Evolutionary conservation across 2,329 filamentous ascomycete species (phyloP).

Genomic region (Cercospora sesami): DNA sequence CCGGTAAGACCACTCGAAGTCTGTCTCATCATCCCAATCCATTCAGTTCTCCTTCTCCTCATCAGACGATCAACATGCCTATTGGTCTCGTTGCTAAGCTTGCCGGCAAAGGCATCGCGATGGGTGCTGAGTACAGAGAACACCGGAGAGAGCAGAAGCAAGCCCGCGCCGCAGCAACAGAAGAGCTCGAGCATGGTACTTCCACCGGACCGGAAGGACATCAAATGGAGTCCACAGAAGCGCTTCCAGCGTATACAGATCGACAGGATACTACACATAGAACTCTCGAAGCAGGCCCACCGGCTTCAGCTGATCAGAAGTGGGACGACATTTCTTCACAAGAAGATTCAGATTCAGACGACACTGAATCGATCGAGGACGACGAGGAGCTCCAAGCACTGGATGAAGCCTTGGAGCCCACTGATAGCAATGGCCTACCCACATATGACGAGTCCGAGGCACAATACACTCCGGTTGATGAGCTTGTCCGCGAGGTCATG

Average conservation of each 20-base stretch:
- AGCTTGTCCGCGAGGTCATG: constrained; percentile 32
- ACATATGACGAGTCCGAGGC: constrained; percentile 34
- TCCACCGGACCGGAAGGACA: background rate
- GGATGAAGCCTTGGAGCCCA: constrained; percentile 32
- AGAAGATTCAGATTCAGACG: constrained; percentile 12
- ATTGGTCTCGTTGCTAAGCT: constrained; percentile 3
- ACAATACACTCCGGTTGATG: constrained; percentile 21
- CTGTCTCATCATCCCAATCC: background rate
- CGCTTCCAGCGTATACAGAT: constrained; percentile 17
- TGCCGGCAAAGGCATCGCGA: constrained; percentile 33
- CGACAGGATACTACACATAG: background rate
- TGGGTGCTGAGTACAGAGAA: constrained; percentile 34
- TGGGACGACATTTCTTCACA: constrained; percentile 8
- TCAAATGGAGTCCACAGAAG: constrained; percentile 1
- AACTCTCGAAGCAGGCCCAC: constrained; percentile 2
- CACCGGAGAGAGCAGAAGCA: constrained; percentile 32
- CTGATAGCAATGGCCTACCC: constrained; percentile 27
- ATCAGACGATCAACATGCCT: background rate
- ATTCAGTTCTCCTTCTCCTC: background rate
- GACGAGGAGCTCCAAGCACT: constrained; percentile 38
- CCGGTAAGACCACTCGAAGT: background rate
- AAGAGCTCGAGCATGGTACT: constrained; percentile 6
- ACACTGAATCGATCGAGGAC: constrained; percentile 28
- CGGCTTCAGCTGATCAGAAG: constrained; percentile 3
- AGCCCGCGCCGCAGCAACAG: constrained; percentile 19